Conservation (phyloP, 169 alveolate species). For the Cardiosporidium cionae region DNA sequence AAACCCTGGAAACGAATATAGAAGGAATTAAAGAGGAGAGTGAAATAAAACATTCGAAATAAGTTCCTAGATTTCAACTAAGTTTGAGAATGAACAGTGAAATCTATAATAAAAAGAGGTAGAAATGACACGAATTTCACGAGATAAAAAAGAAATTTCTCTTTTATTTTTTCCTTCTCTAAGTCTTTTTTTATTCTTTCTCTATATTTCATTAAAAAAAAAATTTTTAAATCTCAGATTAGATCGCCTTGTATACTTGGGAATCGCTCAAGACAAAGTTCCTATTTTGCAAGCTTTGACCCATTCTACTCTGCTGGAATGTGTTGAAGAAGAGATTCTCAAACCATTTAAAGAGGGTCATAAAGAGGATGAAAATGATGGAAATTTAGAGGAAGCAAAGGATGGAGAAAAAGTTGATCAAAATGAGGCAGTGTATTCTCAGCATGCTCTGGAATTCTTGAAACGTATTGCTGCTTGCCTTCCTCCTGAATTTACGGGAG, state of each 20-base stretch:
- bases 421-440: not conserved
- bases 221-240: not conserved
- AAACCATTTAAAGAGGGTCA: not conserved
- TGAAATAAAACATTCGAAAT: no score
- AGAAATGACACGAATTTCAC: no score
- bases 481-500: slow-evolving; percentile 20
- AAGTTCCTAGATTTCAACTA: no score
- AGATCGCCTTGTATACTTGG: slow-evolving; percentile 48
- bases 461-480: not conserved
- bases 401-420: not conserved
- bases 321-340: not conserved
- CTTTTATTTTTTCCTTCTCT: not conserved
- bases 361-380: not conserved
- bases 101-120: no score
- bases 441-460: not conserved
- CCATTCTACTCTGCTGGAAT: slow-evolving; percentile 2
- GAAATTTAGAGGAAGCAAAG: not conserved
- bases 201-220: no score
- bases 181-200: no score
- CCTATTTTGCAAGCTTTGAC: slow-evolving; percentile 37
- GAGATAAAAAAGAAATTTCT: no score
- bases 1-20: no score
- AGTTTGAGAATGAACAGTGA: no score
- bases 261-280: slow-evolving; percentile 36
- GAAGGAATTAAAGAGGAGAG: no score